Evolutionary conservation across 2,329 filamentous ascomycete genomes (phyloP).

Genomic region (Pseudopithomyces chartarum): DNA sequence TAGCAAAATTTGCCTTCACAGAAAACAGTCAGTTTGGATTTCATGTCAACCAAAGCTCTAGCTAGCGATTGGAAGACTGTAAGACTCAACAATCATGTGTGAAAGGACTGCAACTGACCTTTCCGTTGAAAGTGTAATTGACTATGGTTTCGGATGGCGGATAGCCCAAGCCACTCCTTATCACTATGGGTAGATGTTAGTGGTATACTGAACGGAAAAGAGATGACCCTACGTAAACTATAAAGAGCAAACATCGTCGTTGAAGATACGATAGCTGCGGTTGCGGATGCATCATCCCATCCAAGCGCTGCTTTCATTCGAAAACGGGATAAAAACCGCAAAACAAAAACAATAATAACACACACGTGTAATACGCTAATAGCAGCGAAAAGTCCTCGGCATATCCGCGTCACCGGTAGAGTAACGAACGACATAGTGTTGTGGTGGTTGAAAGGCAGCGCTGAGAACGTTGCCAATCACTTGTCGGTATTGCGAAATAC

Average conservation of each 20-base stretch:
- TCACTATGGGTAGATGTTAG: neutral
- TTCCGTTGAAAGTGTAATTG: neutral
- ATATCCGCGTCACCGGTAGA: neutral
- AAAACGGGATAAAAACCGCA: neutral
- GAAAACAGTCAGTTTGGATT: neutral
- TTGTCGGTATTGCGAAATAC: too few species aligned
- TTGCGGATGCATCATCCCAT: neutral
- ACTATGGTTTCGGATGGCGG: neutral
- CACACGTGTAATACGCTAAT: neutral
- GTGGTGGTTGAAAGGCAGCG: neutral
- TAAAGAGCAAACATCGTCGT: neutral
- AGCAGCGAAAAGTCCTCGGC: neutral
- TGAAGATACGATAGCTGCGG: neutral
- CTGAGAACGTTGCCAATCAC: neutral
- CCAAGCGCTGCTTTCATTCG: neutral
- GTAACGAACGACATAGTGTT: neutral
- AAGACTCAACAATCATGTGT: neutral
- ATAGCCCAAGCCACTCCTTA: neutral
- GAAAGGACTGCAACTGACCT: neutral
- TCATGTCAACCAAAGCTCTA: too few species aligned
- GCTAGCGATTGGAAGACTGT: neutral
- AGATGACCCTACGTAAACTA: neutral
- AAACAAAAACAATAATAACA: neutral
- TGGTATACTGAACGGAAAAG: too few species aligned
- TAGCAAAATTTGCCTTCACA: neutral